phyloP scores from a whole-genome alignment of 495 filamentous ascomycete species.

The Friedmanniomyces simplex region DNA sequence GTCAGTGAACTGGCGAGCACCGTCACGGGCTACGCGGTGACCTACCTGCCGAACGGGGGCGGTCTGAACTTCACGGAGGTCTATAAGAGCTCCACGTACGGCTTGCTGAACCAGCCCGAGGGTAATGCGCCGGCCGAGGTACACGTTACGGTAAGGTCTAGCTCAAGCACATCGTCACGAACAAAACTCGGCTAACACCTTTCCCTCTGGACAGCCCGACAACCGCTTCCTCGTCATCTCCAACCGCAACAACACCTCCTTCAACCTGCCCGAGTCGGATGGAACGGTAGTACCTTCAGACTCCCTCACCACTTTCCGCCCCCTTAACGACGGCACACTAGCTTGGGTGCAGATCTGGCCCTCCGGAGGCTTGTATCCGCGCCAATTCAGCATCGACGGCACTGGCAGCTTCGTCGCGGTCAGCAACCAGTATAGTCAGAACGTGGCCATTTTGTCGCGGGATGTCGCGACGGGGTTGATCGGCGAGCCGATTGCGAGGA shows the following conservation, averaged over 20 bases:
- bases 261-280: slow-evolving; percentile 28
- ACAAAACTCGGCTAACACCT: not conserved
- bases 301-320: slow-evolving; percentile 35
- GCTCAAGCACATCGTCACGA: not conserved
- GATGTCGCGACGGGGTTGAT: slow-evolving; percentile 27
- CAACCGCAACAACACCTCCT: slow-evolving; percentile 48
- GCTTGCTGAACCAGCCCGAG: slow-evolving; percentile 11
- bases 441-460: slow-evolving; percentile 22
- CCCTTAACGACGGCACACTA: slow-evolving; percentile 23
- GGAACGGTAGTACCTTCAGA: slow-evolving; percentile 29
- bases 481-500: slow-evolving; percentile 19
- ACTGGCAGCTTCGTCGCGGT: slow-evolving; percentile 30
- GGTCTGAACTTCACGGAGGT: slow-evolving; percentile 26
- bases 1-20: slow-evolving; percentile 27
- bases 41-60: slow-evolving; percentile 21
- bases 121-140: slow-evolving; percentile 49
- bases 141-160: slow-evolving; percentile 42
- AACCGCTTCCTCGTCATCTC: slow-evolving; percentile 50
- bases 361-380: slow-evolving; percentile 32
- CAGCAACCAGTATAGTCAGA: slow-evolving; percentile 23
- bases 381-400: slow-evolving; percentile 32
- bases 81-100: slow-evolving; percentile 22
- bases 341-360: slow-evolving; percentile 30
- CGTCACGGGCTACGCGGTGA: slow-evolving; percentile 27
- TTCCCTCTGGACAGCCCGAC: slow-evolving; percentile 37